Conservation (phyloP, 2,329 filamentous ascomycete genomes). For the Penicillium aurantiogriseum region DNA sequence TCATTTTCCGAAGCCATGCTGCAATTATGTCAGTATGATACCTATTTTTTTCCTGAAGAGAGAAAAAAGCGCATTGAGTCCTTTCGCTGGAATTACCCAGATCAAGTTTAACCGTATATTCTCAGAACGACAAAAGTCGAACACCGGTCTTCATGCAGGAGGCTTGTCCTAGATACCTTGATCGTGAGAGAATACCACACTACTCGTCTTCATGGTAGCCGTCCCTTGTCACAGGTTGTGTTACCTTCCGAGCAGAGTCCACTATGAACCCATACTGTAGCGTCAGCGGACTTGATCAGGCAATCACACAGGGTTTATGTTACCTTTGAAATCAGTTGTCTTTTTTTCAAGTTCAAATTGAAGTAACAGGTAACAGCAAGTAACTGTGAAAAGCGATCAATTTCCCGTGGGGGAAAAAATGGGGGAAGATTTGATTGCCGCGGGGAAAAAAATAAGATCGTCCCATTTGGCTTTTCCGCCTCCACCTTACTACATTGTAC, state of each 20-base stretch:
- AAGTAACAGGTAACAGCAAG: not conserved
- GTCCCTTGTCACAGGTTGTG: slow-evolving; percentile 21
- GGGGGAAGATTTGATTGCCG: slow-evolving; percentile 12
- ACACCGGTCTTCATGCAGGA: slow-evolving; percentile 46
- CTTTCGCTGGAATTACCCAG: slow-evolving; percentile 49
- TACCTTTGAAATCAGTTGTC: not conserved
- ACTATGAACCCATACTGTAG: not conserved
- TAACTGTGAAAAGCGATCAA: not conserved
- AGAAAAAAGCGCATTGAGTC: slow-evolving; percentile 39
- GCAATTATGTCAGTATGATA: slow-evolving; percentile 23
- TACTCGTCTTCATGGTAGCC: slow-evolving; percentile 42
- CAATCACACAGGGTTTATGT: not conserved
- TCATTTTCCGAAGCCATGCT: slow-evolving; percentile 36
- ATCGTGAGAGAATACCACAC: slow-evolving; percentile 40
- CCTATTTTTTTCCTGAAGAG: not conserved
- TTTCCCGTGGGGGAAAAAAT: not conserved
- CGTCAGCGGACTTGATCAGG: not conserved
- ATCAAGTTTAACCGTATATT: slow-evolving; percentile 48
- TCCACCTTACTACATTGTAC: slow-evolving; percentile 1
- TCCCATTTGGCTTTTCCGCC: slow-evolving; percentile 18
- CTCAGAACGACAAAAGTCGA: slow-evolving; percentile 42
- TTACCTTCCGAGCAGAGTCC: slow-evolving; percentile 8
- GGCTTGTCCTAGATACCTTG: slow-evolving; percentile 42
- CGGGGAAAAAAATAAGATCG: slow-evolving; percentile 19
- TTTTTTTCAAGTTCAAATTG: not conserved